phyloP scores from a whole-genome alignment of 2,329 filamentous ascomycete genomes.

The Aureobasidium uvarum region DNA sequence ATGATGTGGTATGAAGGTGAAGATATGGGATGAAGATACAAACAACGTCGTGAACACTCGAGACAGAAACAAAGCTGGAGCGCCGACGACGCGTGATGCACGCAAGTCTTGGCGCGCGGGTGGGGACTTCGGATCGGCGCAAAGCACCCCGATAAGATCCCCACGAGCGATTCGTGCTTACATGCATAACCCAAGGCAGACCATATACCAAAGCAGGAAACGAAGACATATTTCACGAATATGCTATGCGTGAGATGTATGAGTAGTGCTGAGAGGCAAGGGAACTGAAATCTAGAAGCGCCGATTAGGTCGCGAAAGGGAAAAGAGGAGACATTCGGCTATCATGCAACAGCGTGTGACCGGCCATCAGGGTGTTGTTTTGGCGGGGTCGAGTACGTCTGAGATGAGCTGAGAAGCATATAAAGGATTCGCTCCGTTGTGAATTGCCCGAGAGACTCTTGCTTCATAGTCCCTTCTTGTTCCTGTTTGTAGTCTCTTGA shows the following conservation, averaged over 20 bases:
- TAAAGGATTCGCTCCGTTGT: neutral
- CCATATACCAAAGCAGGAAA: neutral
- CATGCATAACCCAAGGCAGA: neutral
- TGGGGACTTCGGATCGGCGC: constrained; percentile 1
- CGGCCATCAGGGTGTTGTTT: constrained; percentile 21
- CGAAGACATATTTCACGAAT: neutral
- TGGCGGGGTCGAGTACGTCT: constrained; percentile 9
- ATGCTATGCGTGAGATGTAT: neutral
- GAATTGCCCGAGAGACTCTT: neutral
- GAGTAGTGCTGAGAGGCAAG: neutral
- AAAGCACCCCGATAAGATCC: neutral
- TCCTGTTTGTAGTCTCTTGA: neutral
- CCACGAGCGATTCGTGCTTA: neutral
- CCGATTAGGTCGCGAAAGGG: neutral
- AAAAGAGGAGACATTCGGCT: constrained; percentile 4
- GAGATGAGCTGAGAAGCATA: constrained; percentile 8
- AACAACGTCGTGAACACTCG: neutral
- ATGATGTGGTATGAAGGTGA: neutral
- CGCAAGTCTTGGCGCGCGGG: neutral
- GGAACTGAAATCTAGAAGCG: neutral
- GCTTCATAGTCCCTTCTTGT: neutral
- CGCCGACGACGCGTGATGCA: neutral
- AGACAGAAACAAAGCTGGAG: neutral
- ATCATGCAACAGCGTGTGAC: constrained; percentile 22
- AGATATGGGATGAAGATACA: no score